phyloP scores from a whole-genome alignment of 108 stramenopile species.

The Skeletonema menzelii region DNA sequence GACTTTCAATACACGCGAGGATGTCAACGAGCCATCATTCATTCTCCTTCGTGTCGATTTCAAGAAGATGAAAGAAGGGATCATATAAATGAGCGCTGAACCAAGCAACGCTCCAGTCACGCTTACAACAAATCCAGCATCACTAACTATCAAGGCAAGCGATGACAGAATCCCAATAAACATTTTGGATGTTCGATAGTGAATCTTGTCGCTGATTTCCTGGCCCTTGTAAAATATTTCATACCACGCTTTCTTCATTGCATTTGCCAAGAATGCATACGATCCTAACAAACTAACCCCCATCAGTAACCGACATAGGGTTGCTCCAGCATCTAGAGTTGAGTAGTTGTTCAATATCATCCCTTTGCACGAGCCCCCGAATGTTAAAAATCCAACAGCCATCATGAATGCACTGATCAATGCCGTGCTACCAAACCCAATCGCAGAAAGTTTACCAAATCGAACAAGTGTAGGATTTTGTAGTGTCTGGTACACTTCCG shows the following conservation, averaged over 20 bases:
- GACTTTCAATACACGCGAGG: conserved; percentile 21
- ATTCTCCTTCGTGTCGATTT: conserved; percentile 38
- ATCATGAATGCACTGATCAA: conserved; percentile 72
- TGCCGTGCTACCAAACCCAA: conserved; percentile 64
- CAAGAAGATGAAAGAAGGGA: conserved; percentile 82
- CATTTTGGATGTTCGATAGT: conserved; percentile 31
- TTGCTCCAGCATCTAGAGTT: conserved; percentile 72
- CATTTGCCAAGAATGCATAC: conserved; percentile 80
- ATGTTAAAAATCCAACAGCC: conserved; percentile 86
- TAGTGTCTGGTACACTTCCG: conserved; percentile 82
- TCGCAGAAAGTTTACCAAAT: conserved; percentile 54
- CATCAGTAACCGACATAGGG: conserved; percentile 81
- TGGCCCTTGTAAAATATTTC: conserved; percentile 25
- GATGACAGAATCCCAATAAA: conserved; percentile 60
- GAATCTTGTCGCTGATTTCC: conserved; percentile 31
- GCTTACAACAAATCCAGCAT: conserved; percentile 91
- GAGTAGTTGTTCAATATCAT: conserved; percentile 94
- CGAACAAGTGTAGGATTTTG: conserved; percentile 43
- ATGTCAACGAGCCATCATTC: conserved; percentile 16
- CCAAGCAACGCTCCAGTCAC: conserved; percentile 89
- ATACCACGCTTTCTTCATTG: conserved; percentile 47
- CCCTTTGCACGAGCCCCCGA: conserved; percentile 77
- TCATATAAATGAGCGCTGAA: conserved; percentile 84
- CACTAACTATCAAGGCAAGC: conserved; percentile 63
- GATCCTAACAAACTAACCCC: conserved; percentile 78